Conservation (phyloP, 495 filamentous ascomycete genomes). For the Lophiotrema nucula region DNA sequence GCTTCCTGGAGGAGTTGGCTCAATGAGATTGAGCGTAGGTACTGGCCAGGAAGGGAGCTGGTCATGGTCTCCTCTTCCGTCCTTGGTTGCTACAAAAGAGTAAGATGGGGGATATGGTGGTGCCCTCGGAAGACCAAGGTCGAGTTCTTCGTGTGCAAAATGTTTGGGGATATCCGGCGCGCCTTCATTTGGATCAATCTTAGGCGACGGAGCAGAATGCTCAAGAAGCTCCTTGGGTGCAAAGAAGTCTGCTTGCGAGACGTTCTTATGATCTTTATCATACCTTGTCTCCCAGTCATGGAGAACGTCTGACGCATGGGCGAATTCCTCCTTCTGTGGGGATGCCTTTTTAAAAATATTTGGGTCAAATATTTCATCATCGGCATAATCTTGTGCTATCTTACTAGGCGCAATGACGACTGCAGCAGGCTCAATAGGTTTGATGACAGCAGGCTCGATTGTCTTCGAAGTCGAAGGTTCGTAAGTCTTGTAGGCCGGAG, state of each 20-base stretch:
- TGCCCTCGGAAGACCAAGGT: slow-evolving; percentile 13
- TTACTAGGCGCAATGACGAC: slow-evolving; percentile 23
- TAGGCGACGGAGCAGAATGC: slow-evolving; percentile 18
- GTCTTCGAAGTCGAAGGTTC: background rate
- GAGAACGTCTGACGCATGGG: background rate
- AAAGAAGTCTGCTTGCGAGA: slow-evolving; percentile 35
- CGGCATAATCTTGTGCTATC: slow-evolving; percentile 26
- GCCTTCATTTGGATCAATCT: slow-evolving; percentile 35
- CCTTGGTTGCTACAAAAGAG: slow-evolving; percentile 28
- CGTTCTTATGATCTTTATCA: slow-evolving; percentile 13
- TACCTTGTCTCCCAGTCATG: slow-evolving; percentile 33
- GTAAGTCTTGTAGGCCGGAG: background rate
- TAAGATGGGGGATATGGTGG: slow-evolving; percentile 32
- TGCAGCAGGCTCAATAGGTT: background rate
- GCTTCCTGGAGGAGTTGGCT: slow-evolving; percentile 40
- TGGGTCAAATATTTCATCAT: slow-evolving; percentile 42
- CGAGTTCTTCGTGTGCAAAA: slow-evolving; percentile 26
- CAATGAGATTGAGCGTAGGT: slow-evolving; percentile 41
- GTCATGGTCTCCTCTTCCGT: slow-evolving; percentile 1
- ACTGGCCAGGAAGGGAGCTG: slow-evolving; percentile 35
- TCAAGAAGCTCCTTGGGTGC: slow-evolving; percentile 29
- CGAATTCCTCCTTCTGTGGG: background rate
- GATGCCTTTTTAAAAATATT: slow-evolving; percentile 40
- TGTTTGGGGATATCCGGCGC: slow-evolving; percentile 35
- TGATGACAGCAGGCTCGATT: slow-evolving; percentile 20